These are phyloP conservation scores for Drechslerella stenobrocha DNA, from an alignment of 2,329 filamentous ascomycete species.

Conservation along the genomic window DNA sequence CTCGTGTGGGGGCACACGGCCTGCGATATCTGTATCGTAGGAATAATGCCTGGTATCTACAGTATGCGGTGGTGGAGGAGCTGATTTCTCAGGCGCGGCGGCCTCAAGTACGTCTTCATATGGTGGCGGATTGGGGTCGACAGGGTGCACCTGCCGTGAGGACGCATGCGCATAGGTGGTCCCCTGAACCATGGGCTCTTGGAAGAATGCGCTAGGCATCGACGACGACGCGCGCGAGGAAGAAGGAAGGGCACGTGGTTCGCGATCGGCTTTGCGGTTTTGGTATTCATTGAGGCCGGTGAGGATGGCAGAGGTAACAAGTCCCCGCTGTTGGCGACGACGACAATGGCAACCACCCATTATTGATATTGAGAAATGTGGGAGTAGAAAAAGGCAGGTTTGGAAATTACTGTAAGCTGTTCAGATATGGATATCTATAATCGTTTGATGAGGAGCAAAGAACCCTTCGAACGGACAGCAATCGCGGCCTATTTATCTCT, in stretches of 20 bases:
- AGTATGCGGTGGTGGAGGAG: background rate
- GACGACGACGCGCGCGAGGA: background rate
- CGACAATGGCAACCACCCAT: conserved; percentile 16
- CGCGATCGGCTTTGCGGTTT: conserved; percentile 4
- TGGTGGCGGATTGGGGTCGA: conserved; percentile 33
- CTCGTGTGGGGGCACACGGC: conserved; percentile 21
- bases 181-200: conserved; percentile 37
- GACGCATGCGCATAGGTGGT: too few relatives aligned
- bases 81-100: background rate
- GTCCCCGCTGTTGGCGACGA: conserved; percentile 13
- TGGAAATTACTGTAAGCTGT: too few relatives aligned
- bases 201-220: conserved; percentile 17
- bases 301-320: conserved; percentile 26
- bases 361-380: too few relatives aligned
- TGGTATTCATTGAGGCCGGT: conserved; percentile 32
- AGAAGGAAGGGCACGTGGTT: background rate
- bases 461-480: too few relatives aligned
- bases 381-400: too few relatives aligned
- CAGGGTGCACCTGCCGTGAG: too few relatives aligned
- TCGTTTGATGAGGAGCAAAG: too few relatives aligned
- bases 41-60: conserved; percentile 24
- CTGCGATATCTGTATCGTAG: conserved; percentile 20
- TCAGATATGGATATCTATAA: background rate
- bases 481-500: too few relatives aligned
- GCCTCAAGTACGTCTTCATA: conserved; percentile 27